Evolutionary conservation across 225 moss, liverwort and hornwort species (phyloP).

Genomic region (Physcomitrellopsis africana): DNA sequence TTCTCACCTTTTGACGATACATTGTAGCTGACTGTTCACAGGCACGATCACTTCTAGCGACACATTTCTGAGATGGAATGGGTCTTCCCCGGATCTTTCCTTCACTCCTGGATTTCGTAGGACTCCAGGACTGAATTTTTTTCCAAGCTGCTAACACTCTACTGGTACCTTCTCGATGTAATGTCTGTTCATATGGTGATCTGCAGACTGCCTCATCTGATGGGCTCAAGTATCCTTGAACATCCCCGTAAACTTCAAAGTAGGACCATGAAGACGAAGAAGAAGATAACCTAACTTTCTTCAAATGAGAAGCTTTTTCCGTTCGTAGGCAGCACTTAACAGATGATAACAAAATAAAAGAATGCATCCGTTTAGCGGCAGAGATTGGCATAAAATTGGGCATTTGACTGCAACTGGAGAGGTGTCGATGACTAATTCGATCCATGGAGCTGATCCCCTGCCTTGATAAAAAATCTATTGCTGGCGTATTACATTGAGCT

Average conservation of each 20-base stretch:
- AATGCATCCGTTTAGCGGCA: conserved; percentile 25
- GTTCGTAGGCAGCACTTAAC: conserved; percentile 32
- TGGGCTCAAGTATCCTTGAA: conserved; percentile 28
- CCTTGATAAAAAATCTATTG: no score
- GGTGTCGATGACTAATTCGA: no score
- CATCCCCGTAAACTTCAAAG: conserved; percentile 49
- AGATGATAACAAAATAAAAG: conserved; percentile 24
- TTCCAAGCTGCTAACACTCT: conserved; percentile 43
- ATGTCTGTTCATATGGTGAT: conserved; percentile 4
- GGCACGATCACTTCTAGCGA: not conserved
- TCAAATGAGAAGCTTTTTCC: conserved; percentile 24
- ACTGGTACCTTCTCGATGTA: conserved; percentile 33
- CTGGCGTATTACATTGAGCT: no score
- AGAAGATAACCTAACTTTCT: conserved; percentile 26
- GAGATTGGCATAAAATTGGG: conserved; percentile 29
- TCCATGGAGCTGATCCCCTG: no score
- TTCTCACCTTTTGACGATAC: conserved; percentile 27
- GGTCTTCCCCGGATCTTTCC: not conserved
- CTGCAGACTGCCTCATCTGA: conserved; percentile 11
- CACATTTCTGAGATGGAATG: not conserved
- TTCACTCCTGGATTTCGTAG: conserved; percentile 25
- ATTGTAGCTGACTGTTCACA: conserved; percentile 8
- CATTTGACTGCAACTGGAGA: conserved; percentile 2
- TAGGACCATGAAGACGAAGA: conserved; percentile 38
- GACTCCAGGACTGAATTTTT: conserved; percentile 41